phyloP scores from a whole-genome alignment of 2,329 filamentous ascomycete species.

The Leptographium radiaticola region DNA sequence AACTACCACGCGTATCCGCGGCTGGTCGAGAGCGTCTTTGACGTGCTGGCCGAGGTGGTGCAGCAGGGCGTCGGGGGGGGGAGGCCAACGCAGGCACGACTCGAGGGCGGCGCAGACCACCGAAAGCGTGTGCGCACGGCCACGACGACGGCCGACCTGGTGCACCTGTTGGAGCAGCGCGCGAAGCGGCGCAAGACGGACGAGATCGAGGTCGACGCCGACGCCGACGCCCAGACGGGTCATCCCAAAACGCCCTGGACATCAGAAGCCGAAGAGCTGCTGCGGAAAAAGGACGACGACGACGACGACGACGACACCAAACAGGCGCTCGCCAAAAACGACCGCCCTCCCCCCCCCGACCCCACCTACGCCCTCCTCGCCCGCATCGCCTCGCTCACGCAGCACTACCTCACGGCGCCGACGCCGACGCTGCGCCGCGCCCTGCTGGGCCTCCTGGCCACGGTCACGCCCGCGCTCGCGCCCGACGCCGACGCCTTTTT shows the following conservation, averaged over 20 bases:
- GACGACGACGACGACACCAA: slow-evolving; percentile 21
- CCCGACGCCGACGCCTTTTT: slow-evolving; percentile 72
- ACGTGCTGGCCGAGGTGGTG: slow-evolving; percentile 69
- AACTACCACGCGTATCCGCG: slow-evolving; percentile 86
- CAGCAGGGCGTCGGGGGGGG: slow-evolving; percentile 50
- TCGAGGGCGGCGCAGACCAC: slow-evolving; percentile 23
- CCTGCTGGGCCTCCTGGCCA: slow-evolving; percentile 63
- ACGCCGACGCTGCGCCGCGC: slow-evolving; percentile 67
- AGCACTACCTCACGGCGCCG: slow-evolving; percentile 80
- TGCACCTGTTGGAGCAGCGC: slow-evolving; percentile 4
- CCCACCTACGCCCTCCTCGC: slow-evolving; percentile 72
- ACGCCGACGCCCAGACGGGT: no score
- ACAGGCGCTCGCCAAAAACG: slow-evolving; percentile 43
- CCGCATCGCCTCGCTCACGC: slow-evolving; percentile 69
- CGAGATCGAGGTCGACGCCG: slow-evolving; percentile 14
- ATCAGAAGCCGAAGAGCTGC: slow-evolving; percentile 15
- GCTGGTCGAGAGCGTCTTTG: slow-evolving; percentile 76
- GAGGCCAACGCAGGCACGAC: slow-evolving; percentile 38
- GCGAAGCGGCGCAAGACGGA: slow-evolving; percentile 15
- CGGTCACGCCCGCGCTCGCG: slow-evolving; percentile 58
- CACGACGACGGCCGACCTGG: slow-evolving; percentile 3
- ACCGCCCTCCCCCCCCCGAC: no score
- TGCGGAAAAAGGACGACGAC: slow-evolving; percentile 18
- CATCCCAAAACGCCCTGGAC: slow-evolving; percentile 26
- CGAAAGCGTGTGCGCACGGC: slow-evolving; percentile 2